Evolutionary conservation across 176 grass and related monocot species (phyloP), one percentile per base, ranked within the genome.

Genomic region (Paspalum vaginatum): DNA sequence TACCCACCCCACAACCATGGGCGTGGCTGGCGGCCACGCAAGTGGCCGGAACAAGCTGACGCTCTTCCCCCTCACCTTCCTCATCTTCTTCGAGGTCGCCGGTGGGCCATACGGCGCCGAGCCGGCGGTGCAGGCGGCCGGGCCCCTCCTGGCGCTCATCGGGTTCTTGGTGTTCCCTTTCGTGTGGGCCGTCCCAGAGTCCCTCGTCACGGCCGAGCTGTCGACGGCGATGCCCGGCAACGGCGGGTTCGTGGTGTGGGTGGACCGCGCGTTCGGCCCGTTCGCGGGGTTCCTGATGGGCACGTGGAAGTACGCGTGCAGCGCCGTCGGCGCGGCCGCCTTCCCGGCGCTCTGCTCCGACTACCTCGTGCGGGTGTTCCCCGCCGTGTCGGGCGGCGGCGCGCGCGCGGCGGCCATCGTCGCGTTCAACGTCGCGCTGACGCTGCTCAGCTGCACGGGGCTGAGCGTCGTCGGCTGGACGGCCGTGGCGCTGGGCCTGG

Each of bases 41-140:
- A 59, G 40, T 10, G 21, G 40, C 8, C 68, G 70, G 27, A 91
- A 86, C 83, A 93, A 97, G 88, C 78, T 93, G 17, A 82, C 88
- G 6, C 51, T 97, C 20, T 44, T 93, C 20, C 90, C 93, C 9
- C 89, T 93, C 47, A 85, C 89, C 9, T 97, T 97, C 60, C 72
- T 97, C 52, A 97, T 97, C 55, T 93, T 88, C 78, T 97, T 90
- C 53, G 88, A 97, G 77, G 93, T 92, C 6, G 89, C 93, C 13
- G 93, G 93, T 18, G 90, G 93, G 11, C 93, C 93, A 0, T 97
- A 92, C 26, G 93, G 93, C 14, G 82, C 87, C 14, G 93, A 97
- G 76, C 87, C 91, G 39, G 87, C 84, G 21, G 79, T 97, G 43
- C 79, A 89, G 52, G 88, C 93, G 20, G 90, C 54, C 21, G 93